These are phyloP conservation scores for Bidens hawaiensis DNA, from an alignment of 140 eudicot genomes.

Conservation along the genomic window DNA sequence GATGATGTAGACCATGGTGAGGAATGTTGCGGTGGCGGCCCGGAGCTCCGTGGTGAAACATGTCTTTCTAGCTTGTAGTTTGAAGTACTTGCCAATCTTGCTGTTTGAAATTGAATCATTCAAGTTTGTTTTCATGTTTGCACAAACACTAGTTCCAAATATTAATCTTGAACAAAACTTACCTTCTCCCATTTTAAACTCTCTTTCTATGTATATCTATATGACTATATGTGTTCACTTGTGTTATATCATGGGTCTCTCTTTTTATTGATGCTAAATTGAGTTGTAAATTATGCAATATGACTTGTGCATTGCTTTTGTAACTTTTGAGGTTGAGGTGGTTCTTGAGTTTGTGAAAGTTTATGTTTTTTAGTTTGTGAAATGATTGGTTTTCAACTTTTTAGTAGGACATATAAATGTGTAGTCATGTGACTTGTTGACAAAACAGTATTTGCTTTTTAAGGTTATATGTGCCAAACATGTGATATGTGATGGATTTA, in stretches of 20 bases:
- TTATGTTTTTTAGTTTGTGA: constrained; percentile 11
- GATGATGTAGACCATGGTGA: constrained; percentile 83
- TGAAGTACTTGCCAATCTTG: constrained; percentile 67
- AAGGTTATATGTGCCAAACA: not conserved
- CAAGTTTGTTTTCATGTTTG: constrained; percentile 17
- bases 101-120: constrained; percentile 45
- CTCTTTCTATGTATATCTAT: constrained; percentile 3
- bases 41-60: constrained; percentile 64
- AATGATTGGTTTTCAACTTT: not conserved
- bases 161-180: constrained; percentile 32
- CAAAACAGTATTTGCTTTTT: not conserved
- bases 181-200: constrained; percentile 35
- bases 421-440: constrained; percentile 22
- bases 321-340: not conserved
- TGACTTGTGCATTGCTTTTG: not conserved
- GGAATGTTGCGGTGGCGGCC: constrained; percentile 82
- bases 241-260: not conserved
- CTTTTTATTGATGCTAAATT: not conserved
- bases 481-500: not conserved
- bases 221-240: not conserved
- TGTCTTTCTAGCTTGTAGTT: constrained; percentile 55
- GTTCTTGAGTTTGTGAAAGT: constrained; percentile 26
- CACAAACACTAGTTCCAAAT: constrained; percentile 20
- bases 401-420: constrained; percentile 9
- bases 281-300: not conserved